These are phyloP conservation scores for Syncephalastrum contaminatum DNA, from an alignment of 371 early-diverging fungal genomes.

Conservation along the genomic window DNA sequence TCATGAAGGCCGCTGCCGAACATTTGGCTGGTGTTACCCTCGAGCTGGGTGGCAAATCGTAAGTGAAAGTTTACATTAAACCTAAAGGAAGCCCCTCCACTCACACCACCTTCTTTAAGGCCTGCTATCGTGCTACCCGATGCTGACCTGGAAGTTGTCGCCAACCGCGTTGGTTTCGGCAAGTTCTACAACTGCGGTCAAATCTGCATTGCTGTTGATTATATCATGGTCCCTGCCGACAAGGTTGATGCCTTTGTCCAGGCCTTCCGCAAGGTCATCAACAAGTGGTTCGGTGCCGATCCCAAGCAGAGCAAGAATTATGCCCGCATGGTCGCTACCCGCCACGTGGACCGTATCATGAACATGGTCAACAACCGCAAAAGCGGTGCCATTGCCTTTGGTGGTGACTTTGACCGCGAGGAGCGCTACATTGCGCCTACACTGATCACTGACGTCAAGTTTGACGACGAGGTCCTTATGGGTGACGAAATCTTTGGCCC, in stretches of 20 bases:
- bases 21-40: conserved; percentile 76
- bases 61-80: conserved; percentile 14
- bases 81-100: not conserved
- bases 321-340: conserved; percentile 67
- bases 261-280: conserved; percentile 48
- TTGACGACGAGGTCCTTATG: conserved; percentile 27
- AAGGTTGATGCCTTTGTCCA: conserved; percentile 48
- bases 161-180: conserved; percentile 78
- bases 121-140: conserved; percentile 73
- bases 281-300: conserved; percentile 50
- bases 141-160: conserved; percentile 59
- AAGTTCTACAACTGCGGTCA: conserved; percentile 84
- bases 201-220: conserved; percentile 90
- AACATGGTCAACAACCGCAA: conserved; percentile 47
- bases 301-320: conserved; percentile 52
- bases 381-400: conserved; percentile 48
- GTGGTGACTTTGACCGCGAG: conserved; percentile 28
- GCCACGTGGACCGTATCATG: conserved; percentile 71
- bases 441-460: conserved; percentile 19
- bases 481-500: conserved; percentile 77
- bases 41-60: conserved; percentile 86
- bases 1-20: conserved; percentile 75
- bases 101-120: conserved; percentile 4
- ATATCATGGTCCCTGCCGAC: conserved; percentile 62
- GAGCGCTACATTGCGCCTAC: conserved; percentile 21